Percentiles rank a stretch among this genome's conserved stretches.
phyloP scores from a whole-genome alignment of 2,329 filamentous ascomycete genomes.

The Hypoxylon sp. region DNA sequence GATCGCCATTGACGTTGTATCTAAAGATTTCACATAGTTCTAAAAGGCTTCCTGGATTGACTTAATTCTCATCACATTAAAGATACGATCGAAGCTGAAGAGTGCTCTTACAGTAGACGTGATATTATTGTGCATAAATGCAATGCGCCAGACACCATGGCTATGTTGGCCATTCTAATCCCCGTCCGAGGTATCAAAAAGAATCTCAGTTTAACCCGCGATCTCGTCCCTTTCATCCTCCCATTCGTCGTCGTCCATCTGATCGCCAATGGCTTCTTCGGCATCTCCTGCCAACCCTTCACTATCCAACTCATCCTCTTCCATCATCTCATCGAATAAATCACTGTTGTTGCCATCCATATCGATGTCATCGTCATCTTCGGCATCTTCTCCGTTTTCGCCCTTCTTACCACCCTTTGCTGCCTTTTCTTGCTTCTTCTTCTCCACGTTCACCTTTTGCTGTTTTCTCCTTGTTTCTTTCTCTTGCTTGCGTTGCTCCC shows the following conservation, averaged over 20 bases:
- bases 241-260: constrained; percentile 61
- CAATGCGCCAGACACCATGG: constrained; percentile 17
- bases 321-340: constrained; percentile 54
- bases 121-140: constrained; percentile 2
- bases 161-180: background rate
- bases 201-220: constrained; percentile 29
- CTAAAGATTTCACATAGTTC: no score
- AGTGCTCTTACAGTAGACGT: background rate
- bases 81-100: no score
- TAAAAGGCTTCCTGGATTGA: no score
- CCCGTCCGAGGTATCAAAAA: background rate
- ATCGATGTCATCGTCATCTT: constrained; percentile 50
- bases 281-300: constrained; percentile 60
- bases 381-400: constrained; percentile 47
- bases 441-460: constrained; percentile 90
- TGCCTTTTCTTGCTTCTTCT: constrained; percentile 71
- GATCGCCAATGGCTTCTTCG: constrained; percentile 58
- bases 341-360: constrained; percentile 54
- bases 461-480: constrained; percentile 83
- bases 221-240: constrained; percentile 56
- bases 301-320: constrained; percentile 60
- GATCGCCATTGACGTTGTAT: no score
- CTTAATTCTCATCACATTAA: no score
- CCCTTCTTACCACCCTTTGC: constrained; percentile 53
- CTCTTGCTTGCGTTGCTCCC: constrained; percentile 79